Conservation (phyloP, 169 alveolate species). For the Eimeria nieschulzi region DNA sequence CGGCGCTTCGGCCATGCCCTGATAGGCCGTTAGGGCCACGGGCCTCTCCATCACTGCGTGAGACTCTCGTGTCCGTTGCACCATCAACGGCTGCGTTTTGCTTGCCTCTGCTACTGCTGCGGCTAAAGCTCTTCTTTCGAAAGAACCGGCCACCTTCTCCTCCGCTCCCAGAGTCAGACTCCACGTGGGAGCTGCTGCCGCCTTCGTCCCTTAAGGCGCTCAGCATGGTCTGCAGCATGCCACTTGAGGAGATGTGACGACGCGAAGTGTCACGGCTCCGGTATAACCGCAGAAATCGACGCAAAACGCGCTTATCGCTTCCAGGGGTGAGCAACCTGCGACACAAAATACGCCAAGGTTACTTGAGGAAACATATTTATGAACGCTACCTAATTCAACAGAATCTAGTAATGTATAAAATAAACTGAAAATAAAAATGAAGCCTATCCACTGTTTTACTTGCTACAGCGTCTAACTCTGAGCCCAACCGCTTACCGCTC, state of each 20-base stretch:
- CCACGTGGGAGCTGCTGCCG: conserved; percentile 69
- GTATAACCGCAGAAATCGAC: conserved; percentile 69
- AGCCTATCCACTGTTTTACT: too few relatives aligned
- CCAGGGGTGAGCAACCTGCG: conserved; percentile 75
- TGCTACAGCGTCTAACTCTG: too few relatives aligned
- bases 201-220: conserved; percentile 66
- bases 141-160: conserved; percentile 63
- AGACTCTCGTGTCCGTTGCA: conserved; percentile 42
- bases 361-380: too few relatives aligned
- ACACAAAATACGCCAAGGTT: neutral
- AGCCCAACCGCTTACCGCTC: conserved; percentile 57
- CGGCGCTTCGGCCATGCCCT: conserved; percentile 62
- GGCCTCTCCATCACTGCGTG: conserved; percentile 67
- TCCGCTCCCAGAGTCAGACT: conserved; percentile 70
- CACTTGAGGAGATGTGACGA: conserved; percentile 55
- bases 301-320: conserved; percentile 76
- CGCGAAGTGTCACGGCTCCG: conserved; percentile 68
- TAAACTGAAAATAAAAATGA: too few relatives aligned
- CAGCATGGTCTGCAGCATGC: conserved; percentile 65
- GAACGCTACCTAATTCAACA: too few relatives aligned
- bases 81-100: conserved; percentile 51
- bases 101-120: conserved; percentile 72
- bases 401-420: too few relatives aligned
- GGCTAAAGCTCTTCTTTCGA: conserved; percentile 66
- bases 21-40: conserved; percentile 2